These are phyloP conservation scores for Prunus yedoensis DNA, from an alignment of 331 rosid genomes.

Conservation along the genomic window DNA sequence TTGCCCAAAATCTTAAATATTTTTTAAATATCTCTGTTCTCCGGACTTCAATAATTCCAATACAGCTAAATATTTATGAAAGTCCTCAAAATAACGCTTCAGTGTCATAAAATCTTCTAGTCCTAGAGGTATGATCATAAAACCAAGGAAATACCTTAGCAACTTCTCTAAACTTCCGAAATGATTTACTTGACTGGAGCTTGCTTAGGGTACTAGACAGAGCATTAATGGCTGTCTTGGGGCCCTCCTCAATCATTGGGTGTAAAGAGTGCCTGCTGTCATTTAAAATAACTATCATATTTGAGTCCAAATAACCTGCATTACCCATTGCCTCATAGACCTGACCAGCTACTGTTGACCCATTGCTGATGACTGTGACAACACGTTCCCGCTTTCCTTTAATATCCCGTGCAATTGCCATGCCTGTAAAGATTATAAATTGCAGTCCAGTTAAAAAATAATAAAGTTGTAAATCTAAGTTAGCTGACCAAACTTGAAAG, in stretches of 20 bases:
- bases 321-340: constrained; percentile 89
- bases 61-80: not conserved
- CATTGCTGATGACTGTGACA: constrained; percentile 78
- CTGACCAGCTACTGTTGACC: constrained; percentile 89
- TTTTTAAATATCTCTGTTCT: not conserved
- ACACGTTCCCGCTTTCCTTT: constrained; percentile 80
- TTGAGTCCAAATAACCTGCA: constrained; percentile 87
- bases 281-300: constrained; percentile 84
- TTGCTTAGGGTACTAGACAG: constrained; percentile 83
- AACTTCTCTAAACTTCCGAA: constrained; percentile 83
- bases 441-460: no score
- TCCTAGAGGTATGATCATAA: not conserved
- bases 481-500: not conserved
- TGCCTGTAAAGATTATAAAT: constrained; percentile 46
- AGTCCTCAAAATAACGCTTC: not conserved
- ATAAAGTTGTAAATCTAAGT: not conserved
- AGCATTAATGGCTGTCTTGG: constrained; percentile 68
- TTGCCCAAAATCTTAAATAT: not conserved
- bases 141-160: constrained; percentile 66
- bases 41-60: not conserved
- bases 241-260: constrained; percentile 68
- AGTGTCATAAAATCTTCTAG: constrained; percentile 6
- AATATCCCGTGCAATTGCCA: constrained; percentile 92
- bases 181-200: constrained; percentile 90
- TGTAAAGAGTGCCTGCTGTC: constrained; percentile 84